phyloP scores from a whole-genome alignment of 1,139 yeast genomes.

The Hyphopichia fennica region DNA sequence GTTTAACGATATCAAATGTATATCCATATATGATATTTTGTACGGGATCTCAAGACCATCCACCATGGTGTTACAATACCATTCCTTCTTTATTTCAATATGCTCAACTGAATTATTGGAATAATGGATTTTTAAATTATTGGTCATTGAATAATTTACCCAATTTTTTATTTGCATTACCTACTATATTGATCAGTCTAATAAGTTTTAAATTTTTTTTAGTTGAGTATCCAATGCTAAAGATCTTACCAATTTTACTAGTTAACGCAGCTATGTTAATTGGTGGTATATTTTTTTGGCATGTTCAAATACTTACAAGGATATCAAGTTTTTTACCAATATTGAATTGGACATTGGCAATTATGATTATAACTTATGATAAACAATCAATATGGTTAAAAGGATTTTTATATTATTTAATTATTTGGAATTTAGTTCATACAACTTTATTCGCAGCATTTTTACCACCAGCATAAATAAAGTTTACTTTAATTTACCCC shows the following conservation, averaged over 20 bases:
- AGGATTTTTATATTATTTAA: slow-evolving; percentile 39
- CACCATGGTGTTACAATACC: slow-evolving; percentile 67
- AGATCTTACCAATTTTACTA: slow-evolving; percentile 30
- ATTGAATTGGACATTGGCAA: slow-evolving; percentile 69
- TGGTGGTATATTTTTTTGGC: slow-evolving; percentile 64
- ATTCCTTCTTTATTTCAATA: slow-evolving; percentile 68
- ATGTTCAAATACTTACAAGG: slow-evolving; percentile 83
- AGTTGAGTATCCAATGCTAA: slow-evolving; percentile 36
- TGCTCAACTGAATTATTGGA: slow-evolving; percentile 85
- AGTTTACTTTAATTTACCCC: too few relatives aligned
- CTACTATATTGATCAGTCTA: slow-evolving; percentile 50
- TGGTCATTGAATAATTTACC: slow-evolving; percentile 85
- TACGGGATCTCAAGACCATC: slow-evolving; percentile 5
- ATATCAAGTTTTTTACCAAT: slow-evolving; percentile 76
- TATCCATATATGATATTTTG: slow-evolving; percentile 63
- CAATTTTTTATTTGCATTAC: slow-evolving; percentile 76
- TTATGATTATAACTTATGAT: slow-evolving; percentile 20
- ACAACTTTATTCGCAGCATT: slow-evolving; percentile 63
- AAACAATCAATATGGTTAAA: slow-evolving; percentile 10
- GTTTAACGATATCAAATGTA: slow-evolving; percentile 49
- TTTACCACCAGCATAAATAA: slow-evolving; percentile 67
- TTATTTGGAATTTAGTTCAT: slow-evolving; percentile 59
- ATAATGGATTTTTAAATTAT: slow-evolving; percentile 73
- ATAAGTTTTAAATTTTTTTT: slow-evolving; percentile 30
- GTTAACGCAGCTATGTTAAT: slow-evolving; percentile 44